Evolutionary conservation across 2,329 filamentous ascomycete species (phyloP).

Genomic region (Lachnellula suecica): DNA sequence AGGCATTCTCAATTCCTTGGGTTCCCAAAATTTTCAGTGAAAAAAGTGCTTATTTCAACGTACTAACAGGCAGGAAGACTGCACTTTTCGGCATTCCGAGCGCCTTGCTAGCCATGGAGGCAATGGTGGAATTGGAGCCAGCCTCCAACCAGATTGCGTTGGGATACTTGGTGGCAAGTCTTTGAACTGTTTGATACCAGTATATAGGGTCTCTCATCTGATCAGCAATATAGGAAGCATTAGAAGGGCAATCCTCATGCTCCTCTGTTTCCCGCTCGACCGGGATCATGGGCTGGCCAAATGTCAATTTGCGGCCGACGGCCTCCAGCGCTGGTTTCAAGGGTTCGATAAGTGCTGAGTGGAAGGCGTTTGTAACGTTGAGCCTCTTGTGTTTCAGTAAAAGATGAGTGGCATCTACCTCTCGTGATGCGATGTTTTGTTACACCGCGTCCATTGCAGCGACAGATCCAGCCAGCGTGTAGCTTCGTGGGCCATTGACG

Average conservation of each 20-base stretch:
- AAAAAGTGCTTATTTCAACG: no score
- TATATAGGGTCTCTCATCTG: constrained; percentile 32
- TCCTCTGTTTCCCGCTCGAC: not conserved
- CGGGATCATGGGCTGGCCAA: not conserved
- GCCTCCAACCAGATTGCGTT: constrained; percentile 35
- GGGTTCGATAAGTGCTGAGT: constrained; percentile 27
- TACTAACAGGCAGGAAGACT: constrained; percentile 20
- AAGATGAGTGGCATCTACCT: not conserved
- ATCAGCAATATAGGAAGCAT: constrained; percentile 6
- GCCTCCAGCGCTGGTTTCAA: not conserved
- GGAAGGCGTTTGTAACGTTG: constrained; percentile 30
- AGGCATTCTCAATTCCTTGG: no score
- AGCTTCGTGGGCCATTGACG: constrained; percentile 31
- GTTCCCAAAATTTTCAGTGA: no score
- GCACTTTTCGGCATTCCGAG: constrained; percentile 12
- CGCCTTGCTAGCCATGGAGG: constrained; percentile 33
- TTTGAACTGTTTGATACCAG: constrained; percentile 28
- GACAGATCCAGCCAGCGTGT: constrained; percentile 33
- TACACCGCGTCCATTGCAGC: constrained; percentile 26
- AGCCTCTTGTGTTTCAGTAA: constrained; percentile 19
- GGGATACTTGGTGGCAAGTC: constrained; percentile 20
- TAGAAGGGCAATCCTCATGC: not conserved
- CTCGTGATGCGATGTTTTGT: constrained; percentile 20
- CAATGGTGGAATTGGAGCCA: constrained; percentile 30
- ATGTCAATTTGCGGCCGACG: not conserved